A percentile compares a stretch with the other conserved stretches of the same genome.
These are phyloP conservation scores for Talinum fruticosum DNA, from an alignment of 148 eudicot species.

Conservation along the genomic window DNA sequence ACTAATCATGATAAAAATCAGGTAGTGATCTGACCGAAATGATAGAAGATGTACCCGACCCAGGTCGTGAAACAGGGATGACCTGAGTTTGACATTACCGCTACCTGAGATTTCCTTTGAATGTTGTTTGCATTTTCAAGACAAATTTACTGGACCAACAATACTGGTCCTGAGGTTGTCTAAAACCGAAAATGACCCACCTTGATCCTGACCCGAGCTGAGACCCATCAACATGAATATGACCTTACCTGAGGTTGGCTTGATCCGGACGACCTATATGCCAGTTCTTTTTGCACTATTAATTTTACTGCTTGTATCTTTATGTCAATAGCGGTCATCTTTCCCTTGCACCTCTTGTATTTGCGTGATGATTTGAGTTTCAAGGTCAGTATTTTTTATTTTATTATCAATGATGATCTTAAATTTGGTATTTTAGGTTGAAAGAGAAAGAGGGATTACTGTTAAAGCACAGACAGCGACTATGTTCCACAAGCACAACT, in stretches of 20 bases:
- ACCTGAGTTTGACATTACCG: not conserved
- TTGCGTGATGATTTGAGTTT: not conserved
- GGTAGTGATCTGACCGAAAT: not conserved
- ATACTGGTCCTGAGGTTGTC: not conserved
- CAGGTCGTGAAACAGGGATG: not conserved
- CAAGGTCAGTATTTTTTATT: not conserved
- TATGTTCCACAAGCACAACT: slow-evolving; percentile 64
- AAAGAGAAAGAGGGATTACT: slow-evolving; percentile 97
- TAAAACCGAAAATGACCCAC: not conserved
- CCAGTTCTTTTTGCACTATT: not conserved
- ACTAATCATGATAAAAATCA: too few species aligned
- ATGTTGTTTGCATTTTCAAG: not conserved
- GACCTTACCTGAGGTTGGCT: not conserved
- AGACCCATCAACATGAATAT: not conserved
- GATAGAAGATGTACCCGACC: not conserved
- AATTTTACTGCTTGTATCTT: not conserved
- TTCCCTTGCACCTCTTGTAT: not conserved
- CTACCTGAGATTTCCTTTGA: not conserved
- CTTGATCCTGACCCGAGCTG: not conserved
- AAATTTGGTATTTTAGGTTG: slow-evolving; percentile 56
- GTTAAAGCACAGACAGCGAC: slow-evolving; percentile 99
- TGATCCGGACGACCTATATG: not conserved
- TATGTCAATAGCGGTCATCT: not conserved
- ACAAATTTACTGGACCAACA: not conserved
- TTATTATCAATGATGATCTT: not conserved